Conservation (phyloP, 164 flowering plant genomes). For the Cinnamomum micranthum region DNA sequence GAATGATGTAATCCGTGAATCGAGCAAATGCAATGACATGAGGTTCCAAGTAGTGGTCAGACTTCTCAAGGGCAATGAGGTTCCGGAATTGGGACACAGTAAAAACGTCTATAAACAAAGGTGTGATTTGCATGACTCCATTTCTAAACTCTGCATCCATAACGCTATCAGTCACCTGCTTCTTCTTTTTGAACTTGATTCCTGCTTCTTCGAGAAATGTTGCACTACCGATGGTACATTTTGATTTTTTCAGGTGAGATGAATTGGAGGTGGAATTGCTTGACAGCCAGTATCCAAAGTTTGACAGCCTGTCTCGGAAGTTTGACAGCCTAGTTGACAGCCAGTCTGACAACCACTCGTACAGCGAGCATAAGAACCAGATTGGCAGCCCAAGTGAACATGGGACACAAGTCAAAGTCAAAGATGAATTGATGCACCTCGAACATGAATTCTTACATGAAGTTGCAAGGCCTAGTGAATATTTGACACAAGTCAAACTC, state of each 20-base stretch:
- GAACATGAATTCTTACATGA: too few species aligned
- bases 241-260: not conserved
- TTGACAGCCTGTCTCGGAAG: too few species aligned
- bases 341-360: too few species aligned
- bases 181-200: not conserved
- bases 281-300: too few species aligned
- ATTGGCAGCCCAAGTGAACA: too few species aligned
- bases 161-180: constrained; percentile 9
- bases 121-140: constrained; percentile 32
- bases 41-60: not conserved
- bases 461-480: too few species aligned
- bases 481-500: too few species aligned
- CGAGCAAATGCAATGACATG: not conserved
- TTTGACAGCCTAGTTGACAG: too few species aligned
- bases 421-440: too few species aligned
- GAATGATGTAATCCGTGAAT: not conserved
- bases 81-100: constrained; percentile 25
- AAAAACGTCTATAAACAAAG: constrained; percentile 3
- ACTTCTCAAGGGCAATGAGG: constrained; percentile 25
- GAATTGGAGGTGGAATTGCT: too few species aligned
- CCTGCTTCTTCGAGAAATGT: not conserved
- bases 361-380: too few species aligned
- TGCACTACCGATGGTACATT: not conserved
- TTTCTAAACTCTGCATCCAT: constrained; percentile 21
- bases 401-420: too few species aligned